These are phyloP conservation scores for Glaciozyma martinii DNA, from an alignment of 768 basidiomycete genomes.

Conservation along the genomic window DNA sequence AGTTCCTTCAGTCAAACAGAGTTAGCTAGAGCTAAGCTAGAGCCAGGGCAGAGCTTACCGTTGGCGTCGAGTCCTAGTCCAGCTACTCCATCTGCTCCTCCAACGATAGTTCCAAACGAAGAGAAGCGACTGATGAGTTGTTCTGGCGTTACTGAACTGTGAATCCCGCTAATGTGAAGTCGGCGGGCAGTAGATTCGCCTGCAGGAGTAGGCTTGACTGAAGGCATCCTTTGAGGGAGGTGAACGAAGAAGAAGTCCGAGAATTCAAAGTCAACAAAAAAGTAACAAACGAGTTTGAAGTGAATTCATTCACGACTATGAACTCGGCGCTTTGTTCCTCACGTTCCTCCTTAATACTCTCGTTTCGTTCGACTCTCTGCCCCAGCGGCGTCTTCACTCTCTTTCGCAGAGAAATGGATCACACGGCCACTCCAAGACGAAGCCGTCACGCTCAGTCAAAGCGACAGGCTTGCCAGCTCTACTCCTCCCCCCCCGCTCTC, in stretches of 20 bases:
- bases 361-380: too few species aligned
- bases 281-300: too few species aligned
- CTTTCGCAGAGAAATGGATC: too few species aligned
- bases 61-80: slow-evolving; percentile 10
- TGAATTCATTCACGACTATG: too few species aligned
- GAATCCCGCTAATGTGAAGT: slow-evolving; percentile 25
- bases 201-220: not conserved
- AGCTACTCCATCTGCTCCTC: slow-evolving; percentile 8
- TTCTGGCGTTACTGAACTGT: slow-evolving; percentile 7
- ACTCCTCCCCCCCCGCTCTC: slow-evolving; percentile 6
- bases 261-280: too few species aligned
- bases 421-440: too few species aligned
- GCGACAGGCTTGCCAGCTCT: slow-evolving; percentile 1
- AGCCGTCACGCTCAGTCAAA: not conserved
- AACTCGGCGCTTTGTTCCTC: too few species aligned
- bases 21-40: not conserved
- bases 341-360: too few species aligned
- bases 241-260: too few species aligned
- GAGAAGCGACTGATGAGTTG: slow-evolving; percentile 27
- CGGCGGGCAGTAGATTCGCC: not conserved
- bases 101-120: slow-evolving; percentile 17
- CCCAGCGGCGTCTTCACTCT: too few species aligned
- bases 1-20: not conserved
- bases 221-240: too few species aligned
- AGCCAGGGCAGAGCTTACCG: not conserved